Percentiles rank a stretch among this genome's conserved stretches.
Conservation (phyloP, 106 monocot genomes). For the Dendrobium officinale region DNA sequence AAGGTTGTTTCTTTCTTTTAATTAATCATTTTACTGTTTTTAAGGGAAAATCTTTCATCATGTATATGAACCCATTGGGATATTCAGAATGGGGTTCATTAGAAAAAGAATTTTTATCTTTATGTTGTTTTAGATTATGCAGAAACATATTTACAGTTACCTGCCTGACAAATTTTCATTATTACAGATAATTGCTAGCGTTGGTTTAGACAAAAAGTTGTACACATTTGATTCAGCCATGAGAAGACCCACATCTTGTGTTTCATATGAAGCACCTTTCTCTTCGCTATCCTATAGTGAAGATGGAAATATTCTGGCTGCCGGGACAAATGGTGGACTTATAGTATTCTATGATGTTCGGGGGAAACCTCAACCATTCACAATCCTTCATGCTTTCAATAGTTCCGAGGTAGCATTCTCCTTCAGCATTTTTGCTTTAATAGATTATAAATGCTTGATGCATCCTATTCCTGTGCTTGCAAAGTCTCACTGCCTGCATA, state of each 20-base stretch:
- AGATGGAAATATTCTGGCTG: constrained; percentile 73
- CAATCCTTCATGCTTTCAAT: constrained; percentile 75
- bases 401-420: constrained; percentile 62
- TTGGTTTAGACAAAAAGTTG: constrained; percentile 93
- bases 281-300: constrained; percentile 81
- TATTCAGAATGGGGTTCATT: background rate
- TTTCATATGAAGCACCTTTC: constrained; percentile 78
- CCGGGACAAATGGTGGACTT: constrained; percentile 85
- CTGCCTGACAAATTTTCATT: background rate
- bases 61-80: background rate
- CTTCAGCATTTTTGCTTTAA: background rate
- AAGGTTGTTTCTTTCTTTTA: constrained; percentile 47
- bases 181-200: constrained; percentile 73
- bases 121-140: background rate
- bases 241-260: constrained; percentile 43
- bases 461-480: background rate
- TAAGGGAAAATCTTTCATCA: background rate
- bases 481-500: background rate
- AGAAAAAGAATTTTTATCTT: background rate
- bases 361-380: constrained; percentile 84
- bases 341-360: constrained; percentile 90
- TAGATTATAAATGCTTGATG: constrained; percentile 5
- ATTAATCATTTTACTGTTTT: background rate
- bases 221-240: constrained; percentile 65
- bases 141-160: constrained; percentile 8